Evolutionary conservation across 305 asterid genomes (phyloP), one percentile per base, ranked within the genome.

Genomic region (Coffea humblotiana): DNA sequence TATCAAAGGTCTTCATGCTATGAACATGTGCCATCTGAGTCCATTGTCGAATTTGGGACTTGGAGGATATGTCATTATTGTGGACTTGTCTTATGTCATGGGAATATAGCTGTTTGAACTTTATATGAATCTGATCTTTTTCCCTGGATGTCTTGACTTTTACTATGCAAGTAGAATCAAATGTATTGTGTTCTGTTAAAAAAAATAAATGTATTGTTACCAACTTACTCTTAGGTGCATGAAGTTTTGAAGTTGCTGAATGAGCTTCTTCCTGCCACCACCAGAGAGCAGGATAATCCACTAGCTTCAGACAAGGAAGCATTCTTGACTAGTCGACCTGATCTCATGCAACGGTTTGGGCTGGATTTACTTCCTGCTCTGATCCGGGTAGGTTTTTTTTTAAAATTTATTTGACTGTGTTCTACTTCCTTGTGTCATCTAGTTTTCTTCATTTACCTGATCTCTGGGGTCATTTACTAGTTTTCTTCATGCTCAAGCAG

Each of bases 231-330:
- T 23, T 86, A 96, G 99, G 91, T 94, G 64, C 88, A 86, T 78
- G 97, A 90, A 89, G 93, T 94, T 71, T 79, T 94, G 87, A 94
- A 89, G 90, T 82, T 94, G 88, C 86, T 93, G 90, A 92, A 92
- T 85, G 97, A 87, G 90, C 95, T 96, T 82, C 98, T 96, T 81
- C 98, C 97, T 72, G 82, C 86, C 54, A 79, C 87, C 52, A 69
- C 83, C 81, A 78, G 84, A 72, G 96, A 89, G 78, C 89, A 87
- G 83, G 91, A 82, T 66, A 83, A 66, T 82, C 89, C 80, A 72
- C 77, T 84, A 71, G 87, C 87, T 80, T 80, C 90, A 23, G 98
- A 89, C 43, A 94, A 93, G 86, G 96, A 88, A 85, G 87, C 80
- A 18, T 90, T 93, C 87, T 90, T 96, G 74, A 80, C 86, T 85